Base-by-base conservation (phyloP, 208 protist species). In the Crithidia bombi region DNA sequence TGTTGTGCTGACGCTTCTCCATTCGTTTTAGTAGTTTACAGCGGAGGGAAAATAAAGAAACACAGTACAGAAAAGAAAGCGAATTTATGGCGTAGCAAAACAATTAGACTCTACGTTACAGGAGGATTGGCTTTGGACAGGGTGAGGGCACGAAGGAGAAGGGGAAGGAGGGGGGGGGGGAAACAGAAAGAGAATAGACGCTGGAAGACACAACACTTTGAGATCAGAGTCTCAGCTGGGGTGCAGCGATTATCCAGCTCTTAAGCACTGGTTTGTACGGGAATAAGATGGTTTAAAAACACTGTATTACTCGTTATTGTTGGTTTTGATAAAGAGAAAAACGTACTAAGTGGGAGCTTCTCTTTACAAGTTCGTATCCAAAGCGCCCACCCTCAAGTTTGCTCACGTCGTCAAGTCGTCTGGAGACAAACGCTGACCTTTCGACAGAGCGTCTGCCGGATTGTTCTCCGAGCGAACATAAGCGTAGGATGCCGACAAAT, bases 51-150 rank as follows among this genome's bases (percentile, higher is more conserved):
- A 36, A 56, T n/a, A 36, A 56, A 74, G 50, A 51, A 25, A 54
- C 12, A 59, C 5, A 57, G 35, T 21, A 43, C 49, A 26, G 30
- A 39, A 46, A 32, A 54, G 21, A 50, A 30, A 33, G 55, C 14
- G 51, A 65, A 43, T 43, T 43, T 43, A n/a, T n/a, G n/a, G n/a
- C n/a, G n/a, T n/a, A n/a, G n/a, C n/a, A 25, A 66, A 65, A 64
- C 49, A 23, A 73, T 51, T 21, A 21, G 7, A 30, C 2, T 52
- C 25, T 21, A n/a, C n/a, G n/a, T n/a, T n/a, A n/a, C n/a, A n/a
- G n/a, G n/a, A n/a, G n/a, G n/a, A n/a, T n/a, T n/a, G n/a, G n/a
- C n/a, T n/a, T n/a, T n/a, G n/a, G n/a, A n/a, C n/a, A n/a, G n/a
- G n/a, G n/a, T n/a, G n/a, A n/a, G n/a, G n/a, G n/a, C n/a, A n/a